phyloP scores from a whole-genome alignment of 495 filamentous ascomycete genomes.

The Penicillium subrubescens region DNA sequence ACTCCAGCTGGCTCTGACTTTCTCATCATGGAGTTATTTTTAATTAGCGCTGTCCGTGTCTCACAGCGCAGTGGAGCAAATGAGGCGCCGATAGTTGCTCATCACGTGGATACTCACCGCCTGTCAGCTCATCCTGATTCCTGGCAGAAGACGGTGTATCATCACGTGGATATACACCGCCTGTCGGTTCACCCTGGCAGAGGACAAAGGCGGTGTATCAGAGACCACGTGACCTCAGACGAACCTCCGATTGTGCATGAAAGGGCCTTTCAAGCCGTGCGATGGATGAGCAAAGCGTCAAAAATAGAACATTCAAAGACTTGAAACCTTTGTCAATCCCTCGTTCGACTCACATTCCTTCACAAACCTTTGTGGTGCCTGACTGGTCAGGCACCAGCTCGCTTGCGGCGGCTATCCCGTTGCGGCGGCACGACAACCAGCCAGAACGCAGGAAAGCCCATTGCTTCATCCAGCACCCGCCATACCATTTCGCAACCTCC shows the following conservation, averaged over 20 bases:
- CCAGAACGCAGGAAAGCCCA: conserved; percentile 46
- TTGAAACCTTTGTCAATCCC: not conserved
- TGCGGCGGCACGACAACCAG: conserved; percentile 51
- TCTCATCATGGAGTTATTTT: conserved; percentile 24
- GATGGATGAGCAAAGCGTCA: not conserved
- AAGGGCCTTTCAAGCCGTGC: not conserved
- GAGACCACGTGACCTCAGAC: conserved; percentile 9
- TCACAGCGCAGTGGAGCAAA: conserved; percentile 20
- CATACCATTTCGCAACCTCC: conserved; percentile 22
- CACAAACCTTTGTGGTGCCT: conserved; percentile 15
- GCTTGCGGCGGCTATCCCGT: conserved; percentile 51
- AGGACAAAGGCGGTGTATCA: not conserved
- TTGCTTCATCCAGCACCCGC: conserved; percentile 34
- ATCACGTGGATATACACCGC: too few species aligned
- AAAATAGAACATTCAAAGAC: not conserved
- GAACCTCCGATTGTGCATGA: not conserved
- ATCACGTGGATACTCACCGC: conserved; percentile 10
- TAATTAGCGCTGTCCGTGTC: conserved; percentile 29
- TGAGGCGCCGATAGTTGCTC: conserved; percentile 3
- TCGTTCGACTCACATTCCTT: not conserved
- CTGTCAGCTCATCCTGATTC: not conserved
- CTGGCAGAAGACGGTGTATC: not conserved
- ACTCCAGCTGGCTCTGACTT: not conserved
- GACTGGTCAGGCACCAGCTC: conserved; percentile 31
- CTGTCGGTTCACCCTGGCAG: too few species aligned